Evolutionary conservation across 225 moss, liverwort and hornwort genomes (phyloP).

Genomic region (Thuidium tamariscinum): DNA sequence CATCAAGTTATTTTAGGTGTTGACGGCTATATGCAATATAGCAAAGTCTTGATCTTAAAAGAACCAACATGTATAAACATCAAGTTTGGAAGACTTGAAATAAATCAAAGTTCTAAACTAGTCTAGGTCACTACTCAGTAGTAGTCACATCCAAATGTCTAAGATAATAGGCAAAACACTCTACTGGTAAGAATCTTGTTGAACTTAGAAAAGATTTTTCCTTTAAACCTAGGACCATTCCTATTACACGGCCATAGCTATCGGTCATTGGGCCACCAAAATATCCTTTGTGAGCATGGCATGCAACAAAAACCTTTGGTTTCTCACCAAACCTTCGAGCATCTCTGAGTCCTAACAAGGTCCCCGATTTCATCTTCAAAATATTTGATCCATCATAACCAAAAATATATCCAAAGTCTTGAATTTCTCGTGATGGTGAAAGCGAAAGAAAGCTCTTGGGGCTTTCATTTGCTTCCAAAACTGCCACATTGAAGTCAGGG

Average conservation of each 20-base stretch:
- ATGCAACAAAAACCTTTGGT: background rate
- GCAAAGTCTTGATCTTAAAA: background rate
- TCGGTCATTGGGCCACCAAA: background rate
- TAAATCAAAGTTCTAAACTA: background rate
- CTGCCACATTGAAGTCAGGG: background rate
- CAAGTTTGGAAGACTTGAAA: rapidly evolving
- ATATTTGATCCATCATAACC: background rate
- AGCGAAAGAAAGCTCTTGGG: background rate
- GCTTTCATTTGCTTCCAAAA: background rate
- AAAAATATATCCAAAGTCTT: background rate
- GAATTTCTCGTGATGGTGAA: rapidly evolving
- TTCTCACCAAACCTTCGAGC: background rate
- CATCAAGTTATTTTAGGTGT: background rate
- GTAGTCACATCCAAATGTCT: too few relatives aligned
- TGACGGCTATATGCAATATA: rapidly evolving
- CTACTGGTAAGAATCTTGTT: background rate
- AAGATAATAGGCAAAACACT: rapidly evolving
- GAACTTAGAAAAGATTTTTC: background rate
- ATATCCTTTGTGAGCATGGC: background rate
- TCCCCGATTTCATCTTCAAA: background rate
- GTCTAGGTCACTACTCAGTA: too few relatives aligned
- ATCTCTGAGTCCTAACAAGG: background rate
- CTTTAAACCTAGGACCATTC: background rate
- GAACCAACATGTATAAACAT: rapidly evolving
- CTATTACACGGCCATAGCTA: too few relatives aligned